Percentiles rank a stretch among this genome's conserved stretches.
Evolutionary conservation across 169 alveolate genomes (phyloP).

Genomic region (Plasmodium adleri): DNA sequence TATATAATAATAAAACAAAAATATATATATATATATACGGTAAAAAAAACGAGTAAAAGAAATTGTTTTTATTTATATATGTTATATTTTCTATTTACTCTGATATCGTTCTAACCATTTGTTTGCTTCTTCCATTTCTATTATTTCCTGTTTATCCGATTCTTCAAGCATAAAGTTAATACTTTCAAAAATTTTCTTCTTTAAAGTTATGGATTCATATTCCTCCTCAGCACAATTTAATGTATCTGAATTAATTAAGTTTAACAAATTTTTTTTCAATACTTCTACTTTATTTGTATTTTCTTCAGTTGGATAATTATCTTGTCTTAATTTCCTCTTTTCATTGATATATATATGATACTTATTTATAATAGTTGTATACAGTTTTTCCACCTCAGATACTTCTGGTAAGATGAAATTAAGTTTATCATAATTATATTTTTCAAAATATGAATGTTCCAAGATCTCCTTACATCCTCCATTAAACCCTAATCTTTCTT

Average conservation of each 20-base stretch:
- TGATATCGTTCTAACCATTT: constrained; percentile 61
- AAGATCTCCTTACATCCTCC: constrained; percentile 69
- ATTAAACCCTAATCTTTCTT: constrained; percentile 81
- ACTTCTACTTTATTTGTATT: constrained; percentile 20
- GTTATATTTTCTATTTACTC: constrained; percentile 12
- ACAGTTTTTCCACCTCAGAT: constrained; percentile 43
- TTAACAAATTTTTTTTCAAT: constrained; percentile 24
- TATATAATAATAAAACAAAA: too few species aligned
- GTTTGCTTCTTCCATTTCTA: constrained; percentile 71
- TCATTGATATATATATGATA: constrained; percentile 53
- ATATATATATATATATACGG: too few species aligned
- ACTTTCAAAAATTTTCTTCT: constrained; percentile 39
- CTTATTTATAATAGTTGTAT: constrained; percentile 50
- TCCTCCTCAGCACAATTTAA: constrained; percentile 10
- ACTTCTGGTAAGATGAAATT: constrained; percentile 48
- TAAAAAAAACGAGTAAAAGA: too few species aligned
- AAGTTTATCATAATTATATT: constrained; percentile 42
- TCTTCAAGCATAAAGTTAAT: constrained; percentile 46
- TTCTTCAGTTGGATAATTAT: constrained; percentile 24
- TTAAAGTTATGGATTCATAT: constrained; percentile 43
- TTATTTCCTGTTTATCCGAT: constrained; percentile 53
- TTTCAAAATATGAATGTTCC: constrained; percentile 78
- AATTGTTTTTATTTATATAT: too few species aligned
- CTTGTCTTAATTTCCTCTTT: constrained; percentile 51
- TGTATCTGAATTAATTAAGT: constrained; percentile 40